Evolutionary conservation across 768 basidiomycete genomes (phyloP).

Genomic region (Dendrothele bispora): DNA sequence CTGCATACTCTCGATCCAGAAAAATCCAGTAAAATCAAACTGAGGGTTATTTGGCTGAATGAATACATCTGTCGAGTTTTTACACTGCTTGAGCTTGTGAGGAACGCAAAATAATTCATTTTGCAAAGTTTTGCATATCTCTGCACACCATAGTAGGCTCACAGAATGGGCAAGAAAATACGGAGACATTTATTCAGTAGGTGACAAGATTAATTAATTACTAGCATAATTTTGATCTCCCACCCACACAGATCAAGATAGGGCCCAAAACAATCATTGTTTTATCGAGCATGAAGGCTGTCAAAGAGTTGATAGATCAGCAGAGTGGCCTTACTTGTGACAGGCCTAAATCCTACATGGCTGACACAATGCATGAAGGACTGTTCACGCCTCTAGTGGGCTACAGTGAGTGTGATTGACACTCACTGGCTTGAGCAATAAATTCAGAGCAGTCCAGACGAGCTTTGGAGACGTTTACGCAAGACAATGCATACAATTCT

Average conservation of each 20-base stretch:
- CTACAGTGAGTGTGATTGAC: conserved; percentile 12
- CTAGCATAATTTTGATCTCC: conserved; percentile 5
- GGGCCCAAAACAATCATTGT: conserved; percentile 20
- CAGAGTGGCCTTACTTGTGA: conserved; percentile 19
- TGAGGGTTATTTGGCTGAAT: too few species aligned
- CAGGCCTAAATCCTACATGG: conserved; percentile 20
- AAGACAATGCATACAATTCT: conserved; percentile 14
- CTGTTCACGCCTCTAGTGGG: conserved; percentile 14
- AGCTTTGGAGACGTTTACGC: conserved; percentile 8
- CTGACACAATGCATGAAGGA: conserved; percentile 15
- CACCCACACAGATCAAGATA: conserved; percentile 17
- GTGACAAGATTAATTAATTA: conserved; percentile 5
- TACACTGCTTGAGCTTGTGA: too few species aligned
- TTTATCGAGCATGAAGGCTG: conserved; percentile 16
- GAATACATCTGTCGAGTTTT: too few species aligned
- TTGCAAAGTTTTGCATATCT: too few species aligned
- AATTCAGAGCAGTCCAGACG: too few species aligned
- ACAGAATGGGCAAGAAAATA: conserved; percentile 27
- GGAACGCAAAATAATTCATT: too few species aligned
- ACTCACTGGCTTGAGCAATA: background rate
- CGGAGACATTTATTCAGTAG: conserved; percentile 24
- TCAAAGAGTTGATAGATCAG: conserved; percentile 26
- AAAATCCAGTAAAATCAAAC: too few species aligned
- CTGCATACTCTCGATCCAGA: too few species aligned
- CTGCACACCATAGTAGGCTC: conserved; percentile 18